phyloP scores from a whole-genome alignment of 371 early-diverging fungal species.

The Mortierella sp. region DNA sequence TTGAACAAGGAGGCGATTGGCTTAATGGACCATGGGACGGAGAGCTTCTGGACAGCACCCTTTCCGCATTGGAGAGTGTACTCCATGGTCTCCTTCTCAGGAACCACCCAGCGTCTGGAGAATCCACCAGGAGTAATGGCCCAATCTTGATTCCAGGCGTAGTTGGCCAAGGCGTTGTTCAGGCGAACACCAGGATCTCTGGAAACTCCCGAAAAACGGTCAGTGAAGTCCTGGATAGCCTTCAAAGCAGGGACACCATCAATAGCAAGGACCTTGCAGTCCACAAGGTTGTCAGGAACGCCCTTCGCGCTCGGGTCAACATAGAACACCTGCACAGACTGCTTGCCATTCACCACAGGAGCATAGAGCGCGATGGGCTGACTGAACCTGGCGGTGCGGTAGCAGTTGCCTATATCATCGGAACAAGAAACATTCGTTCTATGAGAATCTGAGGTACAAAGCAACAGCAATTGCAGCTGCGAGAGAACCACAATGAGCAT shows the following conservation, averaged over 20 bases:
- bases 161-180: conserved; percentile 32
- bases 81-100: conserved; percentile 19
- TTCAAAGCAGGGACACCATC: conserved; percentile 48
- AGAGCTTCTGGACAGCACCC: conserved; percentile 6
- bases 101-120: conserved; percentile 19
- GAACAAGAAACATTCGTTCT: neutral
- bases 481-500: neutral
- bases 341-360: conserved; percentile 32
- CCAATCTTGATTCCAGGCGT: conserved; percentile 24
- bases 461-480: too few relatives aligned
- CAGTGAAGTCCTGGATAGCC: conserved; percentile 39
- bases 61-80: conserved; percentile 27
- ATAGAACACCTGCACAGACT: conserved; percentile 23
- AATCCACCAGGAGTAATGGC: conserved; percentile 18
- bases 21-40: conserved; percentile 23
- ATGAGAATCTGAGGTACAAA: too few relatives aligned
- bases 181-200: conserved; percentile 43
- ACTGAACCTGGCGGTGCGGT: conserved; percentile 24
- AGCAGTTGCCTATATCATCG: conserved; percentile 34
- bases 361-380: conserved; percentile 52
- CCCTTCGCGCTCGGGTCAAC: conserved; percentile 12
- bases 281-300: conserved; percentile 11
- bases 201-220: conserved; percentile 21
- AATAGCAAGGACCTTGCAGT: conserved; percentile 32
- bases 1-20: conserved; percentile 6